Base-by-base conservation (phyloP, 108 stramenopile genomes). In the Nitzschia sp. region DNA sequence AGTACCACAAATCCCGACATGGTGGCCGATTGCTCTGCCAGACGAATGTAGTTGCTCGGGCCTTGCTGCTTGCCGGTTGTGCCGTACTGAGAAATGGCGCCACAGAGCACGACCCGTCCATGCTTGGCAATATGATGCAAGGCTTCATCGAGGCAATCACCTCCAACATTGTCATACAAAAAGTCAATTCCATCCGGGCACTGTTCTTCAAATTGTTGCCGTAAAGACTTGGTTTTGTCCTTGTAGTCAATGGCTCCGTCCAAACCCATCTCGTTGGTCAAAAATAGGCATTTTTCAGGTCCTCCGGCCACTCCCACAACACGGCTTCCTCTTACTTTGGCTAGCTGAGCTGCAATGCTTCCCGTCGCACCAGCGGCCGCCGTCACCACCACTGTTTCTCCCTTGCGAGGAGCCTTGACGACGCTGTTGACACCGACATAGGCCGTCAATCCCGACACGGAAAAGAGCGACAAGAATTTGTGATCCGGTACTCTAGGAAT, bases 151-250 rank as follows among this genome's bases (percentile, higher is more conserved):
- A 84, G 50, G 2, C 56, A 69, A 0, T 31, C 15, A 22, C 79
- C 83, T 28, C 83, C 83, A n/a, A 75, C 83, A 53, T 77, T 80
- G 31, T 84, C 83, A 47, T 64, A 80, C 35, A 77, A 45, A 50
- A 72, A 75, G 52, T 84, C 79, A 48, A 80, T 63, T 21, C 83
- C 83, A 15, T 84, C 53, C 0, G 83, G 76, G 36, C 73, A 75
- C 6, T 25, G 19, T 29, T 47, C 66, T 2, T 61, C 64, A 13
- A 84, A 26, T 56, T 80, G 75, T 8, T 58, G 68, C 22, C 4
- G 22, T 0, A 78, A 9, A 3, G 67, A 22, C 27, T 35, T 9
- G 0, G 3, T 34, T 0, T 16, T 13, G 19, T 58, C 17, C 36
- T 84, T 84, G 69, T 84, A 84, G 46, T 84, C 76, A 22, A 84